These are phyloP conservation scores for Fusarium illudens DNA, from an alignment of 2,329 filamentous ascomycete genomes.

Conservation along the genomic window DNA sequence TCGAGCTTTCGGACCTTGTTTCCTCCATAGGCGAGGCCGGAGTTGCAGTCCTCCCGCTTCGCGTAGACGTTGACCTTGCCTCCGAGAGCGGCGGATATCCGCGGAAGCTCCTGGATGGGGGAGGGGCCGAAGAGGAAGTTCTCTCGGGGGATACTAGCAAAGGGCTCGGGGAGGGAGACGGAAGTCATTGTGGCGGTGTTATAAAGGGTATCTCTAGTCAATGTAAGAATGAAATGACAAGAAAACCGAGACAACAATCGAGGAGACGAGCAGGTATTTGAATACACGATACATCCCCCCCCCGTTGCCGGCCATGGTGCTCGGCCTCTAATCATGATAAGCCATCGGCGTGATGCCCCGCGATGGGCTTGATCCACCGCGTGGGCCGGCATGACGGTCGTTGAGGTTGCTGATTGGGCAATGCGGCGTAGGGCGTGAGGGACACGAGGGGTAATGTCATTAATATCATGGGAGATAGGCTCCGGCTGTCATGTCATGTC, in stretches of 20 bases:
- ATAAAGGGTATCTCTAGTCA: constrained; percentile 2
- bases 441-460: constrained; percentile 35
- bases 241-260: neutral
- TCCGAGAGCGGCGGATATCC: constrained; percentile 69
- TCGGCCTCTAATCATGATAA: constrained; percentile 25
- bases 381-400: constrained; percentile 4
- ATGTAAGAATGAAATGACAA: neutral
- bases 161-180: constrained; percentile 65
- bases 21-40: constrained; percentile 71
- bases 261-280: neutral
- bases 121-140: constrained; percentile 72
- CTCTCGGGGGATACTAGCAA: constrained; percentile 69
- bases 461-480: constrained; percentile 22
- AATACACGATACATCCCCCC: neutral
- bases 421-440: constrained; percentile 30
- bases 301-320: constrained; percentile 26
- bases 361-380: constrained; percentile 26
- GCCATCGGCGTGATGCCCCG: constrained; percentile 20
- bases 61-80: constrained; percentile 71
- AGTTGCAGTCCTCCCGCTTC: constrained; percentile 77
- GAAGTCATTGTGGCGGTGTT: constrained; percentile 37
- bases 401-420: constrained; percentile 14
- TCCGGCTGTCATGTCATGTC: neutral
- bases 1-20: constrained; percentile 77
- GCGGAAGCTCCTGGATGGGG: constrained; percentile 72